phyloP scores from a whole-genome alignment of 2,329 filamentous ascomycete species.

The Venturia aucupariae region DNA sequence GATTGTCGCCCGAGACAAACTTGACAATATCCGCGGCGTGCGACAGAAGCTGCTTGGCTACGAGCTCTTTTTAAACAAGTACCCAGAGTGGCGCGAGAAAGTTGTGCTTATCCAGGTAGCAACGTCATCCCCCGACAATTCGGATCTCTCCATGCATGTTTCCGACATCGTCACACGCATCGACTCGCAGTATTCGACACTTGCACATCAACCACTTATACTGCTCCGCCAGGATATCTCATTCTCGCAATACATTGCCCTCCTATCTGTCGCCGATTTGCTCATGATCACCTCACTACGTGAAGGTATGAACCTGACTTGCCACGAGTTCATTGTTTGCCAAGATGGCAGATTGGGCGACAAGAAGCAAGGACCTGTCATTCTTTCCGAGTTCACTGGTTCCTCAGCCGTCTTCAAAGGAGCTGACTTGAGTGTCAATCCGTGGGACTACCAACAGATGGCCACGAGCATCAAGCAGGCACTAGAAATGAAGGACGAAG shows the following conservation, averaged over 20 bases:
- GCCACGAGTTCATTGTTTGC: conserved; percentile 87
- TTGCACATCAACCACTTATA: conserved; percentile 85
- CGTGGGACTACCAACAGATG: conserved; percentile 87
- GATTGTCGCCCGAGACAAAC: conserved; percentile 88
- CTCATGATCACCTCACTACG: conserved; percentile 92
- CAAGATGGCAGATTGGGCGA: conserved; percentile 68
- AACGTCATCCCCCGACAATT: conserved; percentile 79
- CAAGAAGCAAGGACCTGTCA: conserved; percentile 80
- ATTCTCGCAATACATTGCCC: conserved; percentile 84
- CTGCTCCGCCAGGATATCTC: conserved; percentile 93
- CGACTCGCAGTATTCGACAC: conserved; percentile 81
- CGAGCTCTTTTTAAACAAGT: conserved; percentile 88
- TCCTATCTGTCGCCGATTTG: conserved; percentile 81
- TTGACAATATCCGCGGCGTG: conserved; percentile 86
- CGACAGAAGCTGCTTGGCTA: conserved; percentile 87
- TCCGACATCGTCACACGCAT: conserved; percentile 92
- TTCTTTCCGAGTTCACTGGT: conserved; percentile 91
- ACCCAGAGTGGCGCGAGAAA: conserved; percentile 79
- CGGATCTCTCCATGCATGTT: conserved; percentile 77
- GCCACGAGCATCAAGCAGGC: conserved; percentile 77
- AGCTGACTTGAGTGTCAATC: conserved; percentile 78
- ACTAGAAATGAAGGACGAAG: conserved; percentile 66
- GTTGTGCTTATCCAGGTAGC: conserved; percentile 87
- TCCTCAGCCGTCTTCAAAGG: conserved; percentile 77
- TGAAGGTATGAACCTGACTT: conserved; percentile 95